Evolutionary conservation across 352 stramenopile species (phyloP), one percentile per base, ranked within the genome.

Genomic region (Pythium dissimile): DNA sequence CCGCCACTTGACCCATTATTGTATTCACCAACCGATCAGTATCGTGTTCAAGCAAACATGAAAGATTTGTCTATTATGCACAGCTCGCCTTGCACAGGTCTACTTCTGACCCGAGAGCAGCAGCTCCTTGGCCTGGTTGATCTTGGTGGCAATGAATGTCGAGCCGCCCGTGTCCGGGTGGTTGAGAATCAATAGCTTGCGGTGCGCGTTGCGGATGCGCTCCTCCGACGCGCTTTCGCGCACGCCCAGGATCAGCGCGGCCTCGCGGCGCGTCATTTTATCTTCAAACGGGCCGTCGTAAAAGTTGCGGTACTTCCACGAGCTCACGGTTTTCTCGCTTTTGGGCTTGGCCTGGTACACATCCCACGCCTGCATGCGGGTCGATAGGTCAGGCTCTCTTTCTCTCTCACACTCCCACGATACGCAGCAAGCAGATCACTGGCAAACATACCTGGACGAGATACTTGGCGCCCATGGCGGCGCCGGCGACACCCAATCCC

Each of bases 61-160:
- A n/a, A n/a, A n/a, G n/a, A 15, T 46, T 18, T 46, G 23, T 47
- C n/a, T 37, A 26, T 39, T 38, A 10, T 18, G 30, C 27, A 20
- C 4, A 1, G 16, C 30, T 35, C 16, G n/a, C n/a, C n/a, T n/a
- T n/a, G n/a, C n/a, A n/a, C n/a, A n/a, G n/a, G 1, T 35, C 21
- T 52, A 68, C 53, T 68, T 68, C 21, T 60, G 43, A 16, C 61
- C 61, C 47, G 61, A 68, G 31, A 99, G 82, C 62, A 99, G 75
- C 49, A 99, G 80, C 69, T 99, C 96, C 77, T 99, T 99, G 27
- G 96, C 97, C 79, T 99, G 96, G 79, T 99, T 99, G 59, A 99
- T 97, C 80, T 99, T 99, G 41, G 94, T 97, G 35, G 96, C 87
- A 32, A 99, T 63, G 67, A 98, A 99, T n/a, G 96, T 99, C 18